Percentiles rank a stretch among this genome's conserved stretches.
phyloP scores from a whole-genome alignment of 2,329 filamentous ascomycete species.

The Trichoderma pleuroti region DNA sequence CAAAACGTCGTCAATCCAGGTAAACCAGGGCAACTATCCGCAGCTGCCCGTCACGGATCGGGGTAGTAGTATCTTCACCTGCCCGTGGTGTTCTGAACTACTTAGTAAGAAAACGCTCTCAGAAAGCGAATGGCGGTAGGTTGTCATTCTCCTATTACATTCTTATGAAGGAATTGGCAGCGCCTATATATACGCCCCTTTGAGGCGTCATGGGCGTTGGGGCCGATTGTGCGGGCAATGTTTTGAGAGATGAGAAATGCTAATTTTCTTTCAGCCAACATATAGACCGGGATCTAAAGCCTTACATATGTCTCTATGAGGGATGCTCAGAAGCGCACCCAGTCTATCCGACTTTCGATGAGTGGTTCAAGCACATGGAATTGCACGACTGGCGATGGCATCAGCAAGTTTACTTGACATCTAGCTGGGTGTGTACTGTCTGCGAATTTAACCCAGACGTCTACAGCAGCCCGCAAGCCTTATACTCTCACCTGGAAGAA shows the following conservation, averaged over 20 bases:
- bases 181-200: too few species aligned
- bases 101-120: not conserved
- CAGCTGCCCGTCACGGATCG: not conserved
- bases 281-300: constrained; percentile 18
- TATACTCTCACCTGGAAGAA: not conserved
- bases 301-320: constrained; percentile 18
- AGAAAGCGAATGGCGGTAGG: constrained; percentile 3
- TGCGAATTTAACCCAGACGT: not conserved
- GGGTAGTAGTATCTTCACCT: not conserved
- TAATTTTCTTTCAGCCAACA: constrained; percentile 5
- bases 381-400: constrained; percentile 10
- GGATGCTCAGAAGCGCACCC: not conserved
- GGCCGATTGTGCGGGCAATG: too few species aligned
- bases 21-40: constrained; percentile 9
- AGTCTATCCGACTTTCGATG: not conserved
- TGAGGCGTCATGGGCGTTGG: too few species aligned
- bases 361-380: constrained; percentile 16
- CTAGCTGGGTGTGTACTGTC: constrained; percentile 9
- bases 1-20: constrained; percentile 9
- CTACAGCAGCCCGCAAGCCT: not conserved
- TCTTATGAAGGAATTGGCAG: too few species aligned
- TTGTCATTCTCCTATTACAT: not conserved
- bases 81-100: not conserved
- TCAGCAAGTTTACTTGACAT: not conserved
- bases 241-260: not conserved